Evolutionary conservation across 768 basidiomycete species (phyloP), one percentile per base, ranked within the genome.

Genomic region (Mycena crocata): DNA sequence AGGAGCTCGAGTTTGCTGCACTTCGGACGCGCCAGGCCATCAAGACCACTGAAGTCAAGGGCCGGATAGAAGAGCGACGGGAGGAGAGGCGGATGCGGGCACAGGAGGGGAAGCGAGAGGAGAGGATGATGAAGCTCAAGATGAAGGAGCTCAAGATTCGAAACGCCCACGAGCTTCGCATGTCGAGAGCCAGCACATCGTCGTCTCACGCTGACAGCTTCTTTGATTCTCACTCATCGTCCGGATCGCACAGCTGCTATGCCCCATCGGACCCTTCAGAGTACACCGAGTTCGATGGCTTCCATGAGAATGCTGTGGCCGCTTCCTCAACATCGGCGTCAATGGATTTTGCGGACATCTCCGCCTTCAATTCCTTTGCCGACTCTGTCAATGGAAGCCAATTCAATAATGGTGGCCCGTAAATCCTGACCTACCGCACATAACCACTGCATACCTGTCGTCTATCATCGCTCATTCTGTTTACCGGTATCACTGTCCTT

Each of bases 61-160:
- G 28, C 19, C 24, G 24, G 24, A 2, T 44, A 1, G 19, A 14
- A 6, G 44, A 32, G 31, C 28, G 31, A 19, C 55, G 55, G 42
- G 57, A 57, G 44, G 32, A 57, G 28, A 32, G 55, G 40, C 2
- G 23, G 40, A 23, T 23, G 37, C 32, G 44, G 28, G 40, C 28
- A 13, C 14, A 35, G 30, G 2, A 34, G 32, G 57, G 15, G 8
- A 45, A 46, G 44, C 57, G n/a, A 15, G 57, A 32, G 42, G 45
- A 57, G 57, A 46, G 34, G 21, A 31, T 32, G 57, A 12, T 17
- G 57, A 57, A 57, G 57, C 19, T 32, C 23, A 26, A 32, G 5
- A n/a, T 57, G 5, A 30, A 35, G 31, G 57, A 57, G 82, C 79
- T 1, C 76, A 72, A 48, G 79, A 78, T 17, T 79, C 77, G 26